phyloP scores from a whole-genome alignment of 1,284 basidiomycete genomes.

The Ceratobasidium sp. region DNA sequence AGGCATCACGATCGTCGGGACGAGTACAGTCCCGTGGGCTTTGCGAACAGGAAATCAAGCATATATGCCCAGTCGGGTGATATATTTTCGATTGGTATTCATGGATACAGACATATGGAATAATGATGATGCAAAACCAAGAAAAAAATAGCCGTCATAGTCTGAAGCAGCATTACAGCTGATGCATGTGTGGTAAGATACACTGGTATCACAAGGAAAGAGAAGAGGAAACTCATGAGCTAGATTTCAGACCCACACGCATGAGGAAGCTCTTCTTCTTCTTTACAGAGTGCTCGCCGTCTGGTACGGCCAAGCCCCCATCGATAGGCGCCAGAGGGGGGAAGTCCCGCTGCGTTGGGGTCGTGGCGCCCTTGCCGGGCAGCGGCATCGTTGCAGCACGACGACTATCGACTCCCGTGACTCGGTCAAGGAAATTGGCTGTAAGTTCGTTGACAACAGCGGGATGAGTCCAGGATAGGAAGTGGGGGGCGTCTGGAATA shows the following conservation, averaged over 20 bases:
- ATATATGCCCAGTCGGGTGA: background rate
- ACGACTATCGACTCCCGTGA: slow-evolving; percentile 41
- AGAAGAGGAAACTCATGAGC: background rate
- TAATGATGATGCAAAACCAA: background rate
- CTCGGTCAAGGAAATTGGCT: slow-evolving; percentile 42
- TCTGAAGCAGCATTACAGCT: too few species aligned
- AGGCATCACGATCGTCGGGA: background rate
- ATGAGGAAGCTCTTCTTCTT: slow-evolving; percentile 28
- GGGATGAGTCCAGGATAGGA: slow-evolving; percentile 43
- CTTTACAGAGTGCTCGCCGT: background rate
- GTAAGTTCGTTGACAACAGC: slow-evolving; percentile 40
- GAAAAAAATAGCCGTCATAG: background rate
- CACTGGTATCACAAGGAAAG: slow-evolving; percentile 20
- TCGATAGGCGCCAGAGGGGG: background rate
- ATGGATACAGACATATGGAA: background rate
- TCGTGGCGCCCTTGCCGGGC: slow-evolving; percentile 7
- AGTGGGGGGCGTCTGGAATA: slow-evolving; percentile 42
- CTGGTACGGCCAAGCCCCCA: slow-evolving; percentile 3
- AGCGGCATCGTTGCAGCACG: slow-evolving; percentile 32
- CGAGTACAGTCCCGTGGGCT: background rate
- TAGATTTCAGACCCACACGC: slow-evolving; percentile 28
- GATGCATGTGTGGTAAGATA: too few species aligned
- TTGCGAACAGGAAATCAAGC: background rate
- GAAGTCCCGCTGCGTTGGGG: slow-evolving; percentile 9
- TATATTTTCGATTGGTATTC: slow-evolving; percentile 3